Evolutionary conservation across 306 rosid genomes (phyloP).

Genomic region (Comarum palustre): DNA sequence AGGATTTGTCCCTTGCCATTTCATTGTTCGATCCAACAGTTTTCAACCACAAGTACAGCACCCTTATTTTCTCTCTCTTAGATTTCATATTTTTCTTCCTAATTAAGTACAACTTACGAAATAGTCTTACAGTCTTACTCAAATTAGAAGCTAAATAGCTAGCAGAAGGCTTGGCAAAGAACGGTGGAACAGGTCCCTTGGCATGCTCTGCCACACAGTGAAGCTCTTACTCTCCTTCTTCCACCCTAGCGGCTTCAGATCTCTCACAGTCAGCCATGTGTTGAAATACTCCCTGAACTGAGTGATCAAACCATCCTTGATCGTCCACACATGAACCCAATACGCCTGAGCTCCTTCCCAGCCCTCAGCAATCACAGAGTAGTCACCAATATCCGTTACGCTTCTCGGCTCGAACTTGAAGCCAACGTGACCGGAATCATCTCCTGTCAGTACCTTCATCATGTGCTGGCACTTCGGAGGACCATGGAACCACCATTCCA

Average conservation of each 20-base stretch:
- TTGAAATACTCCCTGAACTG: slow-evolving; percentile 84
- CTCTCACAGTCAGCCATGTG: slow-evolving; percentile 86
- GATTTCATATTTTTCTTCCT: background rate
- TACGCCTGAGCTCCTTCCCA: slow-evolving; percentile 84
- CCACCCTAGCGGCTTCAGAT: slow-evolving; percentile 52
- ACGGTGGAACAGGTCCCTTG: slow-evolving; percentile 61
- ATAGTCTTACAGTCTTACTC: background rate
- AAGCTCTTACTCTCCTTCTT: slow-evolving; percentile 36
- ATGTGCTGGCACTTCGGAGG: slow-evolving; percentile 88
- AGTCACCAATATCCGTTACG: slow-evolving; percentile 45
- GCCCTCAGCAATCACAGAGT: slow-evolving; percentile 63
- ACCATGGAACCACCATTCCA: slow-evolving; percentile 97
- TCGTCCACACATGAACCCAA: slow-evolving; percentile 90
- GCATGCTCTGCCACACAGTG: slow-evolving; percentile 85
- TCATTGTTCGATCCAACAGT: background rate
- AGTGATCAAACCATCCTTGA: slow-evolving; percentile 60
- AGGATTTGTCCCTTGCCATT: background rate
- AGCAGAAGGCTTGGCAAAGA: slow-evolving; percentile 72
- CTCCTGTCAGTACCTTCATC: slow-evolving; percentile 86
- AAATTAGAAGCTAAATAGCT: slow-evolving; percentile 46
- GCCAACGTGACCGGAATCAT: slow-evolving; percentile 41
- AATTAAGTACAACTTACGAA: slow-evolving; percentile 4
- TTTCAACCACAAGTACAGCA: background rate
- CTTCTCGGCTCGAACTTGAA: slow-evolving; percentile 76
- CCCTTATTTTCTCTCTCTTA: background rate